phyloP scores from a whole-genome alignment of 208 protist species.

The Acanthamoeba sp. region DNA sequence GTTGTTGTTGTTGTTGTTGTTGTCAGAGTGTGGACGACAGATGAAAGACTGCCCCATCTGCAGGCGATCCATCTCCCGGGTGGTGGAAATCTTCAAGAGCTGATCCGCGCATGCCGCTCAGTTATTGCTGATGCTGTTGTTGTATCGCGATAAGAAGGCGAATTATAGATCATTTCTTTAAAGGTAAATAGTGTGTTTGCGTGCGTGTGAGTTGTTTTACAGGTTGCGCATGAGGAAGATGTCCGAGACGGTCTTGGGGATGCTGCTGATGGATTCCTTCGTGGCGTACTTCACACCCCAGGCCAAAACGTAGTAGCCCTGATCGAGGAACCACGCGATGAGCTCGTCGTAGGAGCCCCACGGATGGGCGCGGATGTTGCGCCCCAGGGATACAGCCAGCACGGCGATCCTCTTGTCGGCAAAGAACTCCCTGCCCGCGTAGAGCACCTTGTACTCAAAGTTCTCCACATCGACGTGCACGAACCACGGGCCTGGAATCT shows the following conservation, averaged over 20 bases:
- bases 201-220: too few relatives aligned
- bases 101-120: too few relatives aligned
- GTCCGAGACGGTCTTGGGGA: background rate
- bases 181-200: too few relatives aligned
- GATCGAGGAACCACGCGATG: background rate
- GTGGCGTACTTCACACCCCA: background rate
- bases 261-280: background rate
- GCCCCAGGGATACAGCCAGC: background rate
- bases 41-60: background rate
- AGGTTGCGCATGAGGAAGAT: background rate
- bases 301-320: background rate
- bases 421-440: background rate
- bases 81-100: conserved; percentile 14
- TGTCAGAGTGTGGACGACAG: background rate
- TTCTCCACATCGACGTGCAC: background rate
- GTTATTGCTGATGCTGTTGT: too few relatives aligned
- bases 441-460: background rate
- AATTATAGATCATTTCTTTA: too few relatives aligned
- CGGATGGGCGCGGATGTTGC: background rate
- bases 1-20: background rate
- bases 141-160: too few relatives aligned
- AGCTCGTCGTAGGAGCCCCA: background rate
- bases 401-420: background rate
- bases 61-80: background rate
- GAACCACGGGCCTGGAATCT: background rate